These are phyloP conservation scores for Globisporangium polare DNA, from an alignment of 352 stramenopile genomes.

Conservation along the genomic window DNA sequence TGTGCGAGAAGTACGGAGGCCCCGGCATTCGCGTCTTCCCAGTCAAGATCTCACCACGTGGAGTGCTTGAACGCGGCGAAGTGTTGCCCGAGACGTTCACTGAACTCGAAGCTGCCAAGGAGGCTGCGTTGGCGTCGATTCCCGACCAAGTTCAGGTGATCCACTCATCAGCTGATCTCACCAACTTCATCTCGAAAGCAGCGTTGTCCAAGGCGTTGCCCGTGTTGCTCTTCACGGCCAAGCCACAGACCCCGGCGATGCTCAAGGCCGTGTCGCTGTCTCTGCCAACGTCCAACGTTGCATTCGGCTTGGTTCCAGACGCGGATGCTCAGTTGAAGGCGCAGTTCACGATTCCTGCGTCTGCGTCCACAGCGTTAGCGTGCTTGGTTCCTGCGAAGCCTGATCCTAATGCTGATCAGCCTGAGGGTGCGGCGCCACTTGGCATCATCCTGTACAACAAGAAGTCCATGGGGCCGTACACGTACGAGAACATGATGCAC, in stretches of 20 bases:
- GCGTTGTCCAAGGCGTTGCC: conserved; percentile 37
- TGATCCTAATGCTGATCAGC: conserved; percentile 16
- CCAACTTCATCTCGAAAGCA: conserved; percentile 47
- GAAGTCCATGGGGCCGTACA: conserved; percentile 57
- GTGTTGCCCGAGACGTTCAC: conserved; percentile 34
- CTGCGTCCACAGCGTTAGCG: conserved; percentile 34
- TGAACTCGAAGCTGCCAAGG: conserved; percentile 44
- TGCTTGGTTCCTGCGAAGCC: conserved; percentile 43
- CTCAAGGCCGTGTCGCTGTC: conserved; percentile 62
- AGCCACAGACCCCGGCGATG: conserved; percentile 42
- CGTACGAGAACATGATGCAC: conserved; percentile 61
- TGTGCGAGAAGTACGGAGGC: conserved; percentile 53
- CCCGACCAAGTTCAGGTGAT: conserved; percentile 44
- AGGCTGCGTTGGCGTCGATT: conserved; percentile 42
- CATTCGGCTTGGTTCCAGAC: conserved; percentile 49
- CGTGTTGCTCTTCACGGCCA: conserved; percentile 59
- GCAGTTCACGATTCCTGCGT: conserved; percentile 48
- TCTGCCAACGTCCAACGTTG: conserved; percentile 48
- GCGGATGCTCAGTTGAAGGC: conserved; percentile 52
- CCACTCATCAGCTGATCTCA: conserved; percentile 45
- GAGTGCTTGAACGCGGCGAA: conserved; percentile 31
- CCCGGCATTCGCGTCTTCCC: conserved; percentile 53
- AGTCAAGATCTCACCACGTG: conserved; percentile 23
- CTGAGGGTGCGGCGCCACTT: conserved; percentile 35
- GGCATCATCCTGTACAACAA: conserved; percentile 67